Conservation (phyloP, 1,284 basidiomycete species). For the Puccinia sorghi region DNA sequence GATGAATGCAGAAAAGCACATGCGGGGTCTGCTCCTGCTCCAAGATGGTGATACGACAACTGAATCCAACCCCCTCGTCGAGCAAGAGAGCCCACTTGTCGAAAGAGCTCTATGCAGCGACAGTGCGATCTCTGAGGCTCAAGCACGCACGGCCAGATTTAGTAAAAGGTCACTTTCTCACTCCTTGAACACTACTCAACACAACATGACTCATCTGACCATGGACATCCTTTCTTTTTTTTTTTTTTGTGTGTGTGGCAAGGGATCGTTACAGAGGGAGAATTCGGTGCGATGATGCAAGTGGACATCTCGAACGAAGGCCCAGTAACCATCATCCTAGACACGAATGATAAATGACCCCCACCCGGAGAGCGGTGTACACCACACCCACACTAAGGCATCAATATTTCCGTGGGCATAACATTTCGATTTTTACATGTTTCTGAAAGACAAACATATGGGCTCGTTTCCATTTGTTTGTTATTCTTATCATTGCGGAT, state of each 20-base stretch:
- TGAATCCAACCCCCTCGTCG: neutral
- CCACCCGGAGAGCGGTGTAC: neutral
- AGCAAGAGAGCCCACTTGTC: neutral
- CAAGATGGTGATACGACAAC: too few relatives aligned
- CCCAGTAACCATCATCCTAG: slow-evolving; percentile 36
- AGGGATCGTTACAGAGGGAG: slow-evolving; percentile 68
- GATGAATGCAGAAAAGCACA: too few relatives aligned
- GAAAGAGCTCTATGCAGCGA: slow-evolving; percentile 7
- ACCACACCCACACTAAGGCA: neutral
- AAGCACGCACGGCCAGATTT: slow-evolving; percentile 63
- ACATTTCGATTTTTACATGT: too few relatives aligned
- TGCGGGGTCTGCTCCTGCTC: too few relatives aligned
- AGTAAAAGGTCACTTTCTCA: slow-evolving; percentile 68
- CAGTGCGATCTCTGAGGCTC: slow-evolving; percentile 62
- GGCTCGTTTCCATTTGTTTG: too few relatives aligned
- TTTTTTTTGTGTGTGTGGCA: neutral
- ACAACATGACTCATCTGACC: neutral
- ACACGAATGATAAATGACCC: slow-evolving; percentile 23
- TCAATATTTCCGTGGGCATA: too few relatives aligned
- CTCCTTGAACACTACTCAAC: too few relatives aligned
- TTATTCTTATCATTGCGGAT: too few relatives aligned
- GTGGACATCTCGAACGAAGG: slow-evolving; percentile 80
- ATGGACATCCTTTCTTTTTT: slow-evolving; percentile 2
- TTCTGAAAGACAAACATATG: too few relatives aligned
- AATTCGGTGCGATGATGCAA: slow-evolving; percentile 90